Evolutionary conservation across 768 basidiomycete genomes (phyloP), one percentile per base, ranked within the genome.

Genomic region (Lepiota venenata): DNA sequence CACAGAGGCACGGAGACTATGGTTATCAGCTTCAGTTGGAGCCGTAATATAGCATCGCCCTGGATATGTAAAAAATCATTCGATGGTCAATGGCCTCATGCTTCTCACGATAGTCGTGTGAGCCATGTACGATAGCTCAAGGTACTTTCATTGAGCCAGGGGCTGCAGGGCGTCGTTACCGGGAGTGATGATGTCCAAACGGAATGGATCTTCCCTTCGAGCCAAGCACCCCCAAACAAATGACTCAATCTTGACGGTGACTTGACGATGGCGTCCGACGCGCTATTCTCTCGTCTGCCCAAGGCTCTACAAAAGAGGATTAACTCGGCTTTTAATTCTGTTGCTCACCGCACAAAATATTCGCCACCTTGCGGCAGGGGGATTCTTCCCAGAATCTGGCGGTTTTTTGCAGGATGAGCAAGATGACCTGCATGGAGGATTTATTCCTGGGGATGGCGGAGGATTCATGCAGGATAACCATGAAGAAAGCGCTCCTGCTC

Each of bases 401-500:
- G 35, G 52, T 8, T 58, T 52, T 41, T 35, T 58, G 41, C 49
- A 14, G 16, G 10, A 56, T 61, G 48, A 14, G 49, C n/a, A 62
- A 53, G 15, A 55, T 5, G 21, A 40, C 12, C 35, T 40, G 5
- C 35, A 46, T n/a, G 18, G 60, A 3, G 65, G 61, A 2, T 68
- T 65, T 25, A 18, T 64, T 6, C 51, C 22, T 1, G 60, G 60
- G 3, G 47, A 47, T 7, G 63, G 63, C 27, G 70, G 71, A 10
- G 74, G 72, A 1, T 74, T 74, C 58, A 32, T 74, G 0, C 55
- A 61, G 11, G 66, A 67, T 20, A 53, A 64, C 47, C 9, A 41
- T 38, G 43, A 60, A 47, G 16, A 57, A 56, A 55, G 48, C 25
- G 47, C 49, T 10, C 44, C 59, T 40, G 54, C 59, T 2, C 69